Evolutionary conservation across 1,284 basidiomycete genomes (phyloP), one percentile per base, ranked within the genome.

Genomic region (Cutaneotrichosporon cyanovorans): DNA sequence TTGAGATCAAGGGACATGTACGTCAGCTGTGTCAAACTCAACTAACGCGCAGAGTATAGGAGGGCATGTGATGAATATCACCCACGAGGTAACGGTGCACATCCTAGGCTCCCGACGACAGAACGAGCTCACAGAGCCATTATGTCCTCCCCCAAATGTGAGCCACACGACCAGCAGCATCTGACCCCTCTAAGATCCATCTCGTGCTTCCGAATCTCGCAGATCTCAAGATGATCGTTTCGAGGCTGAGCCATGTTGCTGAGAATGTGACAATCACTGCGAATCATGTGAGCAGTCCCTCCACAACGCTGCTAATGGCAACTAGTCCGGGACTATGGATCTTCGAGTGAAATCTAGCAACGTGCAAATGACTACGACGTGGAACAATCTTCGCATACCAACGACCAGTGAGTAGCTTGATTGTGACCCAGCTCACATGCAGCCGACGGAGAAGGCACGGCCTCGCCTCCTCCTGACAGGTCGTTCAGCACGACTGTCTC

Each of bases 61-160:
- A 1, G 60, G 58, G 8, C 58, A 63, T 37, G 42, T 46, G 0
- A 58, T 72, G 46, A 48, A 56, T 4, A 69, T 74, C 46, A 60
- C 59, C 2, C 74, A 75, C 51, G 71, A 73, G 44, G 59, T 75
- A 23, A 62, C 65, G 18, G 66, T 74, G 28, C 62, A 85, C 42
- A 80, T 95, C 6, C 75, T 90, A 72, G 80, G 80, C 40, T 80
- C 82, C 0, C 72, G 75, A 0, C 84, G 91, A 48, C 80, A 87
- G 14, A 79, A 77, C 16, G 79, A 77, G 50, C 75, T 93, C 45
- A 77, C 75, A 16, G 88, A 93, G 65, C 90, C 89, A 0, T 66
- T 87, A 56, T 92, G 88, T 68, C 89, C 90, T 1, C 83, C 86
- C 36, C 87, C 89, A 7, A 85, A 93, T 61, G 90, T 90, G 57